Percentiles rank a stretch among this genome's conserved stretches.
phyloP scores from a whole-genome alignment of 2,329 filamentous ascomycete genomes.

The Microdochium nivale region DNA sequence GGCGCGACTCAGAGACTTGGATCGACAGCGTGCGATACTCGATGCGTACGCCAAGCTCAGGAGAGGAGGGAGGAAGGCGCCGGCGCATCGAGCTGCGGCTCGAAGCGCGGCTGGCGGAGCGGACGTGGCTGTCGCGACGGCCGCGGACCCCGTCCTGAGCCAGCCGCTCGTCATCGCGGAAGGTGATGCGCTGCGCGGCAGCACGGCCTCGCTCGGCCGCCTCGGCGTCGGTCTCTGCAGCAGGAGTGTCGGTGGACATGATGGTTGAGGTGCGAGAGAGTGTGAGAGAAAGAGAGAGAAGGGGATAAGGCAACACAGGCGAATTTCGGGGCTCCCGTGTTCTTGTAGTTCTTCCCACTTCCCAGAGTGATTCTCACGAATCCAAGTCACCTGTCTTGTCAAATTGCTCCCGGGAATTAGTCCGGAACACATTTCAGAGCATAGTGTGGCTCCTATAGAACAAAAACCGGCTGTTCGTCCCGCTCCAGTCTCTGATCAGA shows the following conservation, averaged over 20 bases:
- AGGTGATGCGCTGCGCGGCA: conserved; percentile 1
- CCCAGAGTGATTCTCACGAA: too few species aligned
- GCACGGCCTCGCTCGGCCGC: background rate
- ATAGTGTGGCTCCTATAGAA: too few species aligned
- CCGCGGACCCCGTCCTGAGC: background rate
- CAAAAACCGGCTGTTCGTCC: too few species aligned
- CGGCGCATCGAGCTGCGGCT: conserved; percentile 7
- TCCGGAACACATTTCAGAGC: too few species aligned
- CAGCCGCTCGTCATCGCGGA: background rate
- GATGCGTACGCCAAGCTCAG: conserved; percentile 27
- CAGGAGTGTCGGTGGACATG: background rate
- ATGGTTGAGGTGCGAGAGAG: background rate
- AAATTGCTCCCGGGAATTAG: too few species aligned
- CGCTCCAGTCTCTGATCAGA: too few species aligned
- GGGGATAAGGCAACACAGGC: background rate
- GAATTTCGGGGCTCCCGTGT: background rate
- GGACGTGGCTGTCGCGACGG: background rate
- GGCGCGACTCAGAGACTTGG: conserved; percentile 27
- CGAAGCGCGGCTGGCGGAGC: conserved; percentile 14
- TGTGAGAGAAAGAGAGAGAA: background rate
- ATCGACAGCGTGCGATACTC: conserved; percentile 32
- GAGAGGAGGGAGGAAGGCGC: conserved; percentile 14
- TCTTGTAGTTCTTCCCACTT: too few species aligned
- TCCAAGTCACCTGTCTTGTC: too few species aligned
- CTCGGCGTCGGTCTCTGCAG: background rate